Base-by-base conservation (phyloP, 2,329 filamentous ascomycete species). In the Malbranchea cinnamomea region DNA sequence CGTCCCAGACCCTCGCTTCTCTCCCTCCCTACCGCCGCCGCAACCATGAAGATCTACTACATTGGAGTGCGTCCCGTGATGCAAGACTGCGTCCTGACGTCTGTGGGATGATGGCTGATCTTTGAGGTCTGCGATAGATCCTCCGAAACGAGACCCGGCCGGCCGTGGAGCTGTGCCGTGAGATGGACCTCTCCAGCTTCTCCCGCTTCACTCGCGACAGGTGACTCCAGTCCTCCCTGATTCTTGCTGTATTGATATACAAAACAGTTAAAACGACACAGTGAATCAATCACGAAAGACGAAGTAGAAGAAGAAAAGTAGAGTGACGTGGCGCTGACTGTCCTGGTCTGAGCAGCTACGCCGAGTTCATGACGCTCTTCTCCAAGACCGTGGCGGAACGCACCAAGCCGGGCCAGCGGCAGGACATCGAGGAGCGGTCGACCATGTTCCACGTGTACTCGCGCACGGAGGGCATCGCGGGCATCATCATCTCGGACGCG, bases 301-400 rank as follows among this genome's bases (percentile, higher is more conserved):
- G n/a, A n/a, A n/a, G n/a, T n/a, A n/a, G n/a, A n/a, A n/a, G 20
- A 15, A 12, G n/a, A 7, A 26, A 40, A 31, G 15, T 24, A 11
- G 25, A 10, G 19, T 16, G 7, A 9, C n/a, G 16, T 34, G 25
- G 27, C 24, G 10, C 35, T 26, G 15, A 33, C 25, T 30, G 11
- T 22, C 41, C 33, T 41, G 40, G 10, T 10, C 17, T 20, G 18
- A 28, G 36, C 45, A 65, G 63, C 49, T 63, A 72, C 52, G 57
- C 57, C 46, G 65, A 77, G 55, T 75, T 91, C 65, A 81, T 92
- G 74, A 78, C 74, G 33, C 64, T 93, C 47, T 87, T 91, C 62
- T 71, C 74, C 55, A 82, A 82, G 58, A 87, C 79, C 11, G 78
- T 94, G 28, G 87, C 87, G 37, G 81, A 91, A 59, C 70, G 81